phyloP scores from a whole-genome alignment of 2,329 filamentous ascomycete genomes.

The Penicillium paneum region DNA sequence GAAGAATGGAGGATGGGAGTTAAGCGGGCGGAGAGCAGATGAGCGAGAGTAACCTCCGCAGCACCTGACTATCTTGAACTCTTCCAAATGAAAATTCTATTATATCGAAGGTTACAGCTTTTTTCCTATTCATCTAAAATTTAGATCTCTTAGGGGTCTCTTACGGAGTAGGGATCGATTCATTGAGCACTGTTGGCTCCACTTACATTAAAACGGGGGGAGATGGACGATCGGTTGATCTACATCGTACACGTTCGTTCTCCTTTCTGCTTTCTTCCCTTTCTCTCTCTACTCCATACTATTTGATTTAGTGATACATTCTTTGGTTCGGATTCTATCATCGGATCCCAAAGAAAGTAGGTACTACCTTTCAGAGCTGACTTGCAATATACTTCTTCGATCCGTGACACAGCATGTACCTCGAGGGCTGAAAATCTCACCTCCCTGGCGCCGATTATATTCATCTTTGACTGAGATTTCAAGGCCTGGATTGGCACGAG shows the following conservation, averaged over 20 bases:
- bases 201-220: background rate
- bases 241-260: background rate
- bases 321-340: slow-evolving; percentile 12
- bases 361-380: background rate
- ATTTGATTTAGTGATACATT: background rate
- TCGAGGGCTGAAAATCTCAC: slow-evolving; percentile 2
- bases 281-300: background rate
- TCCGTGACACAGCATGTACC: slow-evolving; percentile 6
- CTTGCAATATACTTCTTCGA: background rate
- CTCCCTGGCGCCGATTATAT: background rate
- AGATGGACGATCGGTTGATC: slow-evolving; percentile 6
- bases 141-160: background rate
- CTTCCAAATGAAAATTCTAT: background rate
- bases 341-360: slow-evolving; percentile 1
- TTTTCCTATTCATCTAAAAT: background rate
- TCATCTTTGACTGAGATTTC: background rate
- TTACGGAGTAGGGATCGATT: background rate
- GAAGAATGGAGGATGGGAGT: slow-evolving; percentile 3
- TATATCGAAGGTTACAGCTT: background rate
- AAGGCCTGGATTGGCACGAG: background rate
- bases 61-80: slow-evolving; percentile 11
- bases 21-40: slow-evolving; percentile 2
- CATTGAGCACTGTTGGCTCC: slow-evolving; percentile 1
- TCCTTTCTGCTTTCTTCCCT: background rate
- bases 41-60: slow-evolving; percentile 7